A percentile compares a stretch with the other conserved stretches of the same genome.
phyloP scores from a whole-genome alignment of 148 eudicot species.

The Pouteria glomerata region DNA sequence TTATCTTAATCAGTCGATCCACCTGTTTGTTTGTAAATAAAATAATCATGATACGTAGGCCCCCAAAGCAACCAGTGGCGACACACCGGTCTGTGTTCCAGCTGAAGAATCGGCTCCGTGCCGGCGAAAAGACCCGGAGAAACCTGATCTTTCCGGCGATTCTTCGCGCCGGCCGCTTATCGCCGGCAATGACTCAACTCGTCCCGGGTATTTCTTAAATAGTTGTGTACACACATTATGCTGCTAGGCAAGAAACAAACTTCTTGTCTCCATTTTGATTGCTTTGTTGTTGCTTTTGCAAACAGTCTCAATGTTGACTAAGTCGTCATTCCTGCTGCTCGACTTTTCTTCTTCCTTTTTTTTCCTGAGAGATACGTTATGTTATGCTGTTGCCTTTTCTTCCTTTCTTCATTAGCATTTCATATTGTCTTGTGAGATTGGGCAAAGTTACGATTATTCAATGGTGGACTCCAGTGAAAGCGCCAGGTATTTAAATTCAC shows the following conservation, averaged over 20 bases:
- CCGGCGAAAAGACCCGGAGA: slow-evolving; percentile 22
- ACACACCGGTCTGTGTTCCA: slow-evolving; percentile 23
- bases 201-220: slow-evolving; percentile 22
- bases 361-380: too few relatives aligned
- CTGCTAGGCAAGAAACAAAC: neutral
- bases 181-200: slow-evolving; percentile 23
- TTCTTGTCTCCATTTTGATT: neutral
- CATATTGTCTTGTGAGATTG: too few relatives aligned
- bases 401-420: too few relatives aligned
- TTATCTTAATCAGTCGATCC: slow-evolving; percentile 8
- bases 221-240: neutral
- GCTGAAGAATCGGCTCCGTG: slow-evolving; percentile 26
- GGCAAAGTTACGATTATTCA: too few relatives aligned
- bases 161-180: slow-evolving; percentile 7
- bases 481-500: too few relatives aligned
- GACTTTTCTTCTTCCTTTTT: neutral
- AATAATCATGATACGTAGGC: slow-evolving; percentile 26
- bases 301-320: neutral
- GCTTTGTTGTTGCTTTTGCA: neutral
- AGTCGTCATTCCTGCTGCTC: neutral
- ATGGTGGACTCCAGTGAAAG: too few relatives aligned
- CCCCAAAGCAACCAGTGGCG: slow-evolving; percentile 21
- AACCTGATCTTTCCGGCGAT: slow-evolving; percentile 23
- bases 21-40: neutral
- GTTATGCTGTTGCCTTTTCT: too few relatives aligned